These are phyloP conservation scores for Hermanozyma aechmeae DNA, from an alignment of 805 yeast genomes.

Conservation along the genomic window DNA sequence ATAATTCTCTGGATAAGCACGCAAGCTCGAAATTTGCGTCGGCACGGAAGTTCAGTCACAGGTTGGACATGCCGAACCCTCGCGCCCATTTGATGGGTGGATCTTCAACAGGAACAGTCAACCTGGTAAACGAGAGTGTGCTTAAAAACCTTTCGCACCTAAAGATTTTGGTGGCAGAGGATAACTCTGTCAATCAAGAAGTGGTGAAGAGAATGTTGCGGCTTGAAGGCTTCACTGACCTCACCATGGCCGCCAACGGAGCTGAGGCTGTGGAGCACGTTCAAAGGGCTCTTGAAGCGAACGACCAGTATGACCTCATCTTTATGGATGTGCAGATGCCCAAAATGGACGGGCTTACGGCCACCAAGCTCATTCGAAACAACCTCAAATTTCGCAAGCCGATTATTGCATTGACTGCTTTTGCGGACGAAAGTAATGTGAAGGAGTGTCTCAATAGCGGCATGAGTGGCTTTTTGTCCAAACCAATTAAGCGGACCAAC, in stretches of 20 bases:
- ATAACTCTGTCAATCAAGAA: constrained; percentile 88
- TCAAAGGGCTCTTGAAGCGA: constrained; percentile 32
- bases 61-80: constrained; percentile 5
- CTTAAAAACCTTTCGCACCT: constrained; percentile 22
- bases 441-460: constrained; percentile 83
- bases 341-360: constrained; percentile 76
- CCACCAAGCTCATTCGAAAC: constrained; percentile 64
- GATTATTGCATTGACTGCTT: constrained; percentile 90
- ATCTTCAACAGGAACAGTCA: constrained; percentile 10
- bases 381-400: constrained; percentile 58
- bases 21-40: constrained; percentile 1
- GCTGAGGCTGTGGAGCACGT: constrained; percentile 74
- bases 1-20: neutral
- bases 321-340: constrained; percentile 99
- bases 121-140: constrained; percentile 8
- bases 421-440: constrained; percentile 86
- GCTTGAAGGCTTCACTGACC: constrained; percentile 66
- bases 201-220: constrained; percentile 83
- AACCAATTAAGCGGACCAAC: constrained; percentile 72
- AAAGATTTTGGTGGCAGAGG: constrained; percentile 82
- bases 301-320: constrained; percentile 53
- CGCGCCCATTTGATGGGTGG: neutral
- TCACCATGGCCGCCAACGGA: constrained; percentile 84
- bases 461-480: constrained; percentile 84
- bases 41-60: constrained; percentile 1